Evolutionary conservation across 305 asterid genomes (phyloP).

Genomic region (Euphrasia arctica): DNA sequence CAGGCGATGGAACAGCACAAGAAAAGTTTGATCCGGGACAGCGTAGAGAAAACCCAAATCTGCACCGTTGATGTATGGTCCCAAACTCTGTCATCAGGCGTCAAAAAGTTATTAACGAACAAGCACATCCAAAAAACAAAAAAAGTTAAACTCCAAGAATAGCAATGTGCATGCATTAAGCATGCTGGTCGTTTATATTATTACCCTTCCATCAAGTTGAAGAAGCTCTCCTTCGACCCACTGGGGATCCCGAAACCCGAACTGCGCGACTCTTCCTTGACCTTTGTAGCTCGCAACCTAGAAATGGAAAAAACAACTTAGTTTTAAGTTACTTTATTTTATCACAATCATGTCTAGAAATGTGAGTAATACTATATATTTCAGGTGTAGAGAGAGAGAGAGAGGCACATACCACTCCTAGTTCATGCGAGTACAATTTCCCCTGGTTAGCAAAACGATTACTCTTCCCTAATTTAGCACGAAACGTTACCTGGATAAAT

Average conservation of each 20-base stretch:
- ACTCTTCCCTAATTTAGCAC: constrained; percentile 82
- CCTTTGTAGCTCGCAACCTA: constrained; percentile 86
- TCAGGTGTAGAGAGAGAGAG: too few relatives aligned
- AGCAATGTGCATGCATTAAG: constrained; percentile 3
- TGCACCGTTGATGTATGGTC: constrained; percentile 84
- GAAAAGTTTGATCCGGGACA: constrained; percentile 88
- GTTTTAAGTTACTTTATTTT: constrained; percentile 1
- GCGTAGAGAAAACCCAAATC: constrained; percentile 92
- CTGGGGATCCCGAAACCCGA: constrained; percentile 74
- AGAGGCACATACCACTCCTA: constrained; percentile 69
- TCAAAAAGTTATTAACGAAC: constrained; percentile 1
- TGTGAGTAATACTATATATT: background rate
- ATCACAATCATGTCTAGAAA: background rate
- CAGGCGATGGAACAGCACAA: constrained; percentile 89
- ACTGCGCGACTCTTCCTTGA: constrained; percentile 91
- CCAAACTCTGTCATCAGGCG: constrained; percentile 56
- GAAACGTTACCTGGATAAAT: constrained; percentile 73
- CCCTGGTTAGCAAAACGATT: constrained; percentile 65
- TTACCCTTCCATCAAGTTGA: constrained; percentile 91
- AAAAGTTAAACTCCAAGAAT: constrained; percentile 5
- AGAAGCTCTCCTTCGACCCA: constrained; percentile 98
- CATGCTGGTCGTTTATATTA: background rate
- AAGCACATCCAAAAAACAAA: background rate
- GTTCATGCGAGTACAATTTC: constrained; percentile 66
- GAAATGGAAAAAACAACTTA: constrained; percentile 16